A percentile compares a stretch with the other conserved stretches of the same genome.
These are phyloP conservation scores for Corymbia citriodora DNA, from an alignment of 441 rosid genomes.

Conservation along the genomic window DNA sequence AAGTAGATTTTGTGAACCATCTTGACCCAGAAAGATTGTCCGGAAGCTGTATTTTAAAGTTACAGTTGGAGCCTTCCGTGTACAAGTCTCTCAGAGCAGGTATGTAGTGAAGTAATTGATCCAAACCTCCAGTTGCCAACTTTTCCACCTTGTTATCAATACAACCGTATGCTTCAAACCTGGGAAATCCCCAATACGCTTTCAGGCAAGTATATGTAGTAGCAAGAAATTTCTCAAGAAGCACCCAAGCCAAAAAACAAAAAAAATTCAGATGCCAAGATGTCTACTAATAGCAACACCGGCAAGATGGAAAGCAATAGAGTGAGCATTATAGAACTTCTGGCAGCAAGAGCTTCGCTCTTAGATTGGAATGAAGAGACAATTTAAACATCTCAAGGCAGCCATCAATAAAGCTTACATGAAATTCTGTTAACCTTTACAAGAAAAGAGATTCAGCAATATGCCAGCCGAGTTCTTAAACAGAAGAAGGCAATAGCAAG, in stretches of 20 bases:
- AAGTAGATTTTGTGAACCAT: constrained; percentile 62
- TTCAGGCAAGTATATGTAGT: neutral
- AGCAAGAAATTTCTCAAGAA: neutral
- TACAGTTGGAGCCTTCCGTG: constrained; percentile 36
- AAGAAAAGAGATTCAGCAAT: neutral
- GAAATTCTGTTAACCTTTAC: neutral
- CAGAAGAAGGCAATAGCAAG: neutral
- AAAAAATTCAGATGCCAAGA: neutral
- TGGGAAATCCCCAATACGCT: constrained; percentile 6
- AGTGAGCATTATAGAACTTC: neutral
- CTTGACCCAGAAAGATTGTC: constrained; percentile 19
- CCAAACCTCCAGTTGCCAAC: constrained; percentile 37
- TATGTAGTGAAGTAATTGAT: constrained; percentile 42
- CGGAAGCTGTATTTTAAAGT: constrained; percentile 33
- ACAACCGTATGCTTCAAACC: constrained; percentile 49
- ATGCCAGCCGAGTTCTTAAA: neutral
- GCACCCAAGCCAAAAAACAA: neutral
- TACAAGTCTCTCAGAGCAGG: constrained; percentile 35
- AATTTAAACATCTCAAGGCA: neutral
- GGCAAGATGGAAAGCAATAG: neutral
- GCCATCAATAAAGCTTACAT: neutral
- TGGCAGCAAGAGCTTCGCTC: neutral
- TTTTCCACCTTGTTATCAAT: constrained; percentile 36
- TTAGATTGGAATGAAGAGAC: neutral
- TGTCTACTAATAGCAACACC: neutral